phyloP scores from a whole-genome alignment of 495 filamentous ascomycete genomes.

The Mycothermus thermophilus region DNA sequence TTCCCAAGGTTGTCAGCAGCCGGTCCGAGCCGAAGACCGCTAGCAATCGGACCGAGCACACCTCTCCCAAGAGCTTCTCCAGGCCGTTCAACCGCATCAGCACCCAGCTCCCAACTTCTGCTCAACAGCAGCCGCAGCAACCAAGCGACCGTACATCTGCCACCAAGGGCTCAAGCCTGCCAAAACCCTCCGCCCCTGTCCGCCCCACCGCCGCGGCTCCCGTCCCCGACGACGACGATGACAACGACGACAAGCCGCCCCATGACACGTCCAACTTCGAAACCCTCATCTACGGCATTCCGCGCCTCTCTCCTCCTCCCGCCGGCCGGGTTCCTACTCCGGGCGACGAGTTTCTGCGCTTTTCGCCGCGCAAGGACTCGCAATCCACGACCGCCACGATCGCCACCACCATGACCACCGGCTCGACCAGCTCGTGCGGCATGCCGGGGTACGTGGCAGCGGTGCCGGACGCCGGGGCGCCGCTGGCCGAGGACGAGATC shows the following conservation, averaged over 20 bases:
- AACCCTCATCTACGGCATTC: slow-evolving; percentile 12
- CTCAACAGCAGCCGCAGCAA: no score
- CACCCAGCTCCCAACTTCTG: slow-evolving; percentile 15
- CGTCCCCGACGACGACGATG: slow-evolving; percentile 4
- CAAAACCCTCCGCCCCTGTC: slow-evolving; percentile 26
- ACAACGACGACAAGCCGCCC: no score
- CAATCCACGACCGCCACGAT: no score
- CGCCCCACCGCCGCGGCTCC: slow-evolving; percentile 18
- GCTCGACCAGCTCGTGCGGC: slow-evolving; percentile 50
- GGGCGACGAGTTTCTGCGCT: slow-evolving; percentile 49
- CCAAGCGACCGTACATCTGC: slow-evolving; percentile 32
- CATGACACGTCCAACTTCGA: slow-evolving; percentile 6
- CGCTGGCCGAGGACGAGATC: slow-evolving; percentile 67
- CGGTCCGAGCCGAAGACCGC: no score
- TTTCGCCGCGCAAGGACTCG: slow-evolving; percentile 58
- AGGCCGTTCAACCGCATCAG: slow-evolving; percentile 41
- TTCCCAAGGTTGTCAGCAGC: slow-evolving; percentile 73
- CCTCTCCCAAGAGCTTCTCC: slow-evolving; percentile 72
- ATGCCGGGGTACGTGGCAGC: slow-evolving; percentile 35
- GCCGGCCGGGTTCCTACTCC: slow-evolving; percentile 5
- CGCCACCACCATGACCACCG: slow-evolving; percentile 43
- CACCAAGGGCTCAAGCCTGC: slow-evolving; percentile 34
- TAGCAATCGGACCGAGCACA: slow-evolving; percentile 53
- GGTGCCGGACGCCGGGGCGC: slow-evolving; percentile 42
- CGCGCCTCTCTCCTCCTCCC: slow-evolving; percentile 10